Evolutionary conservation across 306 rosid genomes (phyloP), one percentile per base, ranked within the genome.

Genomic region (Sesbania bispinosa): DNA sequence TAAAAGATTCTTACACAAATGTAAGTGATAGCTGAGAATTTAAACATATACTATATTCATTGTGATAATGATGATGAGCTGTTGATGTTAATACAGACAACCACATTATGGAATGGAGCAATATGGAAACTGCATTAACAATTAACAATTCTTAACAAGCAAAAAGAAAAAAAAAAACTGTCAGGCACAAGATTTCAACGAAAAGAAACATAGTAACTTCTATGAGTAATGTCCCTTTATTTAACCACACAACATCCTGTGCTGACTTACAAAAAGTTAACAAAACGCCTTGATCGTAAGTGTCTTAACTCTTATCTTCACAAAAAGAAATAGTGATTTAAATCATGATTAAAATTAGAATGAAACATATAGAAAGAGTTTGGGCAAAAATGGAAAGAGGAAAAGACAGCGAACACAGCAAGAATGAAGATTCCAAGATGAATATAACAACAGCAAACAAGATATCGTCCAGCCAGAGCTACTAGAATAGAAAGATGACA

Each of bases 281-380:
- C 51, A 30, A 48, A 57, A 55, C 9, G 7, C 48, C 39, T 33
- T 23, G 32, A 66, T 45, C 59, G 43, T 23, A 30, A 32, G 38
- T 36, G 73, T 30, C 11, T 64, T 64, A 62, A 73, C 63, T 53
- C 59, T n/a, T n/a, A n/a, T n/a, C n/a, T 39, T 55, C 33, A 55
- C 65, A 59, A 69, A 38, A 20, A 59, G 68, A 47, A 20, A 46
- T 32, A 33, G 14, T 24, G 6, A 52, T 73, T 43, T 13, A 39
- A 55, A 60, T 36, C 64, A 6, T 63, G 74, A 13, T 42, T 21
- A 73, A 69, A 69, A 62, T 21, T 11, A 33, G 29, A 35, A 52
- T 24, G 45, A 70, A 59, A 41, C 35, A 48, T 23, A 61, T 16
- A 55, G 41, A 61, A 10, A 45, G 9, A 41, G 30, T 14, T 35